Conservation (phyloP, 1,284 basidiomycete genomes). For the Moesziomyces sp. region DNA sequence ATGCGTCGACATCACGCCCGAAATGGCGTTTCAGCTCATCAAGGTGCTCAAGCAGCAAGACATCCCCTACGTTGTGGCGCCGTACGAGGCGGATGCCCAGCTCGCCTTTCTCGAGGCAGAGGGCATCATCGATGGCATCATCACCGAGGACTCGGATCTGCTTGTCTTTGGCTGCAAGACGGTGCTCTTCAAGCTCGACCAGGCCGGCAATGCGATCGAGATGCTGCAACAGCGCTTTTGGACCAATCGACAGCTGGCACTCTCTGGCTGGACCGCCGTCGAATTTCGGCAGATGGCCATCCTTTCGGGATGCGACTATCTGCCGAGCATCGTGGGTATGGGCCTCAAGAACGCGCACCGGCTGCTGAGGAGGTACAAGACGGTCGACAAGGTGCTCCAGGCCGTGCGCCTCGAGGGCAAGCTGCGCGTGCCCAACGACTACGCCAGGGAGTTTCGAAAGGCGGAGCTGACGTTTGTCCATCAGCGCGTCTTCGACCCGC, state of each 20-base stretch:
- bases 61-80: slow-evolving; percentile 84
- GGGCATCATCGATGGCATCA: slow-evolving; percentile 87
- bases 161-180: slow-evolving; percentile 93
- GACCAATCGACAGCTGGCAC: slow-evolving; percentile 78
- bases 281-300: slow-evolving; percentile 97
- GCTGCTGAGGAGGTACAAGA: slow-evolving; percentile 84
- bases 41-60: slow-evolving; percentile 74
- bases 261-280: slow-evolving; percentile 86
- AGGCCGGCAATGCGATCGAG: slow-evolving; percentile 76
- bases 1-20: slow-evolving; percentile 92
- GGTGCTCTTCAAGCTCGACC: slow-evolving; percentile 66
- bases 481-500: slow-evolving; percentile 90
- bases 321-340: slow-evolving; percentile 68
- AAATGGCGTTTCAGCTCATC: slow-evolving; percentile 97
- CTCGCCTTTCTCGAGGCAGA: slow-evolving; percentile 88
- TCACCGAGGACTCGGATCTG: slow-evolving; percentile 98
- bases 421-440: slow-evolving; percentile 78
- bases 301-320: slow-evolving; percentile 95
- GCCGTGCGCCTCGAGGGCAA: slow-evolving; percentile 85
- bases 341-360: slow-evolving; percentile 85
- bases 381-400: slow-evolving; percentile 85
- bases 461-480: slow-evolving; percentile 95
- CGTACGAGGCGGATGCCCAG: slow-evolving; percentile 98
- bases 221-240: slow-evolving; percentile 84
- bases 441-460: slow-evolving; percentile 73